Base-by-base conservation (phyloP, 768 basidiomycete species). In the Daedaleopsis sinensis region DNA sequence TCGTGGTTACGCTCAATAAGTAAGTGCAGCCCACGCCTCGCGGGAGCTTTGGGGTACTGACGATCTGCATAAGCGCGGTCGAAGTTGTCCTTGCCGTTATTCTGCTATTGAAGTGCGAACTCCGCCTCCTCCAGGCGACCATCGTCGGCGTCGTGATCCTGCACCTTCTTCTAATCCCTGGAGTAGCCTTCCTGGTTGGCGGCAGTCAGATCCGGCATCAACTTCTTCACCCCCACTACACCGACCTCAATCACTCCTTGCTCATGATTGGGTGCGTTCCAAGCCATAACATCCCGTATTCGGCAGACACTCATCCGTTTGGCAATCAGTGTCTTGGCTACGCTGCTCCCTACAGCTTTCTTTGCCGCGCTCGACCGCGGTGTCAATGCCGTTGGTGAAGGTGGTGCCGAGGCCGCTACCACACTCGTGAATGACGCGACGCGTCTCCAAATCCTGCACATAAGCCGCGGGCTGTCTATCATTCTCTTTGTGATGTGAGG, bases 1-100 rank as follows among this genome's bases (percentile, higher is more conserved):
- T 90, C 21, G 74, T 82, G 13, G 78, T 89, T 42, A 86, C 88
- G 0, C 70, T 89, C 43, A 86, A 87, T 73, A 90, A 90, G 87
- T 87, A 54, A 47, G 80, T 59, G 1, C 49, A 18, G 18, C n/a
- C 6, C 15, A 13, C 24, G 13, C 50, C 12, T 13, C 11, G 2
- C 12, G 15, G 23, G 36, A n/a, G 16, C 15, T 38, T 52, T 56
- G 43, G 37, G 56, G 27, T 7, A 32, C 49, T 50, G 38, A 32
- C 12, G 23, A 36, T 16, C 51, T 44, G 18, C 24, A 4, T 11
- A 58, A 90, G 88, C 68, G 76, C 83, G 9, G 87, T 92, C 1
- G 90, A 92, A 73, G 89, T 84, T 0, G 87, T 87, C 0, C 74
- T 92, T 6, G 87, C 87, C 0, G 86, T 91, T 53, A 82, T 90